phyloP scores from a whole-genome alignment of 2,329 filamentous ascomycete genomes.

The Paecilomyces sp. region DNA sequence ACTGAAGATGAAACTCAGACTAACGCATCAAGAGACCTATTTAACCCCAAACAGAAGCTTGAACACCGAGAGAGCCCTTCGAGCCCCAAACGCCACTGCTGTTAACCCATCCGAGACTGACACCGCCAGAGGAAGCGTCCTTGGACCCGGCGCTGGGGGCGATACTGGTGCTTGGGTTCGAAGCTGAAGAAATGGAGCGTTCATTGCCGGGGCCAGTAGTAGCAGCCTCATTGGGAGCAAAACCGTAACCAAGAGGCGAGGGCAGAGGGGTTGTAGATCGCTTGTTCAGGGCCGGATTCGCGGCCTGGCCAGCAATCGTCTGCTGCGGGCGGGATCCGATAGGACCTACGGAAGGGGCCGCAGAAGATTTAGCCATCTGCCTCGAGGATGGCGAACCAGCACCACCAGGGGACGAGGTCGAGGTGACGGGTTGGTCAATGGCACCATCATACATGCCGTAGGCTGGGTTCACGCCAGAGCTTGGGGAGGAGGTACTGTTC shows the following conservation, averaged over 20 bases:
- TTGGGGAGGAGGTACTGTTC: conserved; percentile 78
- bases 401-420: conserved; percentile 75
- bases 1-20: conserved; percentile 4
- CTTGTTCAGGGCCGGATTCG: conserved; percentile 61
- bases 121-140: conserved; percentile 35
- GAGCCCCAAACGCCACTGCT: conserved; percentile 80
- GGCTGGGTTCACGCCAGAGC: conserved; percentile 33
- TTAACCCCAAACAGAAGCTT: conserved; percentile 92
- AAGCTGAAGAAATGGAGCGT: conserved; percentile 49
- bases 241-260: conserved; percentile 76
- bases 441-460: conserved; percentile 56
- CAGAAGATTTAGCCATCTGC: conserved; percentile 48
- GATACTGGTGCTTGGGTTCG: conserved; percentile 49
- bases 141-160: conserved; percentile 22
- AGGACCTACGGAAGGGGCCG: conserved; percentile 67
- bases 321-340: conserved; percentile 81
- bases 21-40: conserved; percentile 10
- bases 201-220: conserved; percentile 34
- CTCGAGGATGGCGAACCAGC: conserved; percentile 64
- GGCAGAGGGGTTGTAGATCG: conserved; percentile 83
- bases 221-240: conserved; percentile 47
- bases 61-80: conserved; percentile 72
- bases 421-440: conserved; percentile 64
- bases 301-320: conserved; percentile 36
- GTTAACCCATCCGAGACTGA: conserved; percentile 64